A percentile compares a stretch with the other conserved stretches of the same genome.
Conservation (phyloP, 371 early-diverging fungal genomes). For the Mucor circinelloides region DNA sequence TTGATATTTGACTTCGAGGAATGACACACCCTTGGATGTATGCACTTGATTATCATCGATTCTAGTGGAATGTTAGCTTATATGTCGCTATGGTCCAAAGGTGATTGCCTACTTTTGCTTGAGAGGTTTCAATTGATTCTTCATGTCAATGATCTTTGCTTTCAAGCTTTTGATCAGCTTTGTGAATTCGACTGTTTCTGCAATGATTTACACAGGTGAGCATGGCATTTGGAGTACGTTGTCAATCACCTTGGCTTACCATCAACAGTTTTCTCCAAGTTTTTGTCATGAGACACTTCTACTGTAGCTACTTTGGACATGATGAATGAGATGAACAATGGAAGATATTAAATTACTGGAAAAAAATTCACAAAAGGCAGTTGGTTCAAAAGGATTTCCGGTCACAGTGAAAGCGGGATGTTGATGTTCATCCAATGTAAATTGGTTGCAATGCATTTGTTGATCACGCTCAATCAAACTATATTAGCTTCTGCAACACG, state of each 20-base stretch:
- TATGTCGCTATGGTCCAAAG: neutral
- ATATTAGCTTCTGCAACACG: neutral
- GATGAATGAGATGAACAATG: neutral
- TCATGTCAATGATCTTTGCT: slow-evolving; percentile 57
- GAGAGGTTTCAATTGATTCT: slow-evolving; percentile 55
- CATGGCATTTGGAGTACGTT: too few relatives aligned
- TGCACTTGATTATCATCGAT: slow-evolving; percentile 59
- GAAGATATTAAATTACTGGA: neutral
- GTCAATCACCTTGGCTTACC: neutral
- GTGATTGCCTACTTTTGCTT: slow-evolving; percentile 46
- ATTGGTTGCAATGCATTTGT: neutral
- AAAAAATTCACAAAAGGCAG: slow-evolving; percentile 3
- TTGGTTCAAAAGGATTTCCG: neutral
- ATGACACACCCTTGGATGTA: slow-evolving; percentile 81
- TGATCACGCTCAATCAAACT: neutral
- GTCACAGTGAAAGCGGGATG: neutral
- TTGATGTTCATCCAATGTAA: neutral
- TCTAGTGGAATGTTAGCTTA: slow-evolving; percentile 21
- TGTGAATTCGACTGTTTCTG: slow-evolving; percentile 37
- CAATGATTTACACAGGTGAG: neutral
- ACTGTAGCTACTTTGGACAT: slow-evolving; percentile 8
- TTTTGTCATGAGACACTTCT: slow-evolving; percentile 5
- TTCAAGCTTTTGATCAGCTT: slow-evolving; percentile 54
- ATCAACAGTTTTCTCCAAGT: neutral
- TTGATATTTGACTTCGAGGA: slow-evolving; percentile 88